Conservation (phyloP, 148 eudicot species). For the Agrostemma githago region DNA sequence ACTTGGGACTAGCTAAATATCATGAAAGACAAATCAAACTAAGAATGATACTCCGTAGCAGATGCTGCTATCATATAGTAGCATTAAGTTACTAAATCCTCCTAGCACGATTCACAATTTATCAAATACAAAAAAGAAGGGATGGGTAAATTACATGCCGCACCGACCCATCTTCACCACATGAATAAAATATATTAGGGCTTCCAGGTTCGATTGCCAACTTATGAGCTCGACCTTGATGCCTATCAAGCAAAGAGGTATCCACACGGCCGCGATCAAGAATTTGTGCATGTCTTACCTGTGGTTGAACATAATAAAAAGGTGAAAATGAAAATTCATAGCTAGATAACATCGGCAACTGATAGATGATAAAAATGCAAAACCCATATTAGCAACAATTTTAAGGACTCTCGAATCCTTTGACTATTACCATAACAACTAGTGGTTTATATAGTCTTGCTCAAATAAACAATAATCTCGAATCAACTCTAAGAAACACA, state of each 20-base stretch:
- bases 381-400: neutral
- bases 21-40: neutral
- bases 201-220: constrained; percentile 92
- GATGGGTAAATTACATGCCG: constrained; percentile 56
- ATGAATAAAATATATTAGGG: constrained; percentile 79
- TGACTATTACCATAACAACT: neutral
- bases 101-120: constrained; percentile 1
- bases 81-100: neutral
- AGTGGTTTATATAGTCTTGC: neutral
- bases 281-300: constrained; percentile 82
- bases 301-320: constrained; percentile 11
- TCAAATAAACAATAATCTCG: neutral
- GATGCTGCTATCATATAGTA: neutral
- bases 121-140: constrained; percentile 4
- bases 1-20: neutral
- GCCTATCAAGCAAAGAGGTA: constrained; percentile 58
- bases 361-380: neutral
- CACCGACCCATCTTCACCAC: constrained; percentile 91
- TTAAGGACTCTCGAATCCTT: neutral
- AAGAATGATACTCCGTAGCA: neutral
- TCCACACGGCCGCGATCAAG: constrained; percentile 56
- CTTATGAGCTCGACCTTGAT: constrained; percentile 77
- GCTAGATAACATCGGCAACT: neutral
- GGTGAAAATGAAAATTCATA: neutral
- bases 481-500: neutral